Evolutionary conservation across 352 stramenopile genomes (phyloP), one percentile per base, ranked within the genome.

Genomic region (Globisporangium perplexum): DNA sequence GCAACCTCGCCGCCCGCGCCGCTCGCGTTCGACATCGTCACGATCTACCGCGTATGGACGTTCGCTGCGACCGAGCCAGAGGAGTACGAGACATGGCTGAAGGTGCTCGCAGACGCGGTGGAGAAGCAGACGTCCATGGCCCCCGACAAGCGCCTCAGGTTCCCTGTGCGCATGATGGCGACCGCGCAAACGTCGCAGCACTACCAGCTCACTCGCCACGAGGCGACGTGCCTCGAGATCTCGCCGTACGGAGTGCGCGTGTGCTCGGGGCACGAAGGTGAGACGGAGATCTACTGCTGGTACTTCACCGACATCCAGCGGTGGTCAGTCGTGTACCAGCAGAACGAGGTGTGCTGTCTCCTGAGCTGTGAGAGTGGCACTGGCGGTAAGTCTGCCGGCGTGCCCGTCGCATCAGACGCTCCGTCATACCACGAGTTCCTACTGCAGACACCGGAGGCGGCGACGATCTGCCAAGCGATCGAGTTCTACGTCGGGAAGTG

Each of bases 231-330:
- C 8, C 65, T 90, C 0, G 74, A 88, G 57, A 70, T 90, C 35
- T 84, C 77, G 8, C 56, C 72, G 0, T 70, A 87, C 23, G 77
- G 79, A 0, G 69, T 90, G n/a, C 75, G 64, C 1, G 63, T 90
- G 18, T 76, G 58, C 28, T 69, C 66, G 0, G 75, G 69, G 0
- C 62, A 70, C 31, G 69, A 83, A 12, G 66, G 62, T 0, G 65
- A 84, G 17, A 66, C 67, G 0, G 68, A 82, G 26, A 53, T 87
- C 22, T 79, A 75, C 60, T 77, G 65, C 28, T 90, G 81, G 81
- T 91, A 89, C 53, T 91, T 86, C 42, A 91, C 81, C 0, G 81
- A 89, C 10, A 76, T 91, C 12, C 78, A 85, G 23, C 89, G 86
- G 30, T 91, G 81, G 73, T 87, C 78, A 4, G 70, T 88, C 1